phyloP scores from a whole-genome alignment of 2,329 filamentous ascomycete genomes.

The Colletotrichum costaricense region DNA sequence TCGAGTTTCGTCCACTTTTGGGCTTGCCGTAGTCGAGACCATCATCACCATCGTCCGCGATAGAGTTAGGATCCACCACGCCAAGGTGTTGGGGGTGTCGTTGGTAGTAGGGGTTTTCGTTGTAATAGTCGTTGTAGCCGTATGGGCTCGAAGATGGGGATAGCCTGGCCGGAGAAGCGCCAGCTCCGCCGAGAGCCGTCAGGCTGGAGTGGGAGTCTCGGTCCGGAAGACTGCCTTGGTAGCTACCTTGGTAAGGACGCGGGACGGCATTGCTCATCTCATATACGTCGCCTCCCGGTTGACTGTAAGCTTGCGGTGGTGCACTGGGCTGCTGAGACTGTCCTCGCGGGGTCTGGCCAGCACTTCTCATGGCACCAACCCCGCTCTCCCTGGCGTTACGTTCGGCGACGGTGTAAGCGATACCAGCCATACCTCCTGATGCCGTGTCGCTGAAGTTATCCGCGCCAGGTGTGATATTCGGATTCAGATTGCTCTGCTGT shows the following conservation, averaged over 20 bases:
- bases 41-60: constrained; percentile 90
- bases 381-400: constrained; percentile 74
- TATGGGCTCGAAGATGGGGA: constrained; percentile 63
- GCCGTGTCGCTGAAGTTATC: constrained; percentile 75
- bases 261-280: constrained; percentile 33
- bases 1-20: constrained; percentile 64
- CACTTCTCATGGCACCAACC: constrained; percentile 66
- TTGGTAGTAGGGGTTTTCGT: constrained; percentile 75
- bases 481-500: constrained; percentile 41
- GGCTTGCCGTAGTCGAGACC: constrained; percentile 68
- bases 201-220: constrained; percentile 57
- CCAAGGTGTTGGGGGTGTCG: constrained; percentile 63
- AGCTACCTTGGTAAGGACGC: constrained; percentile 17
- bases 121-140: constrained; percentile 59
- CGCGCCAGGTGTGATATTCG: constrained; percentile 68
- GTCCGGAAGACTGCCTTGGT: constrained; percentile 38
- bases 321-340: constrained; percentile 39
- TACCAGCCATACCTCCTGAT: constrained; percentile 74
- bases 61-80: constrained; percentile 80
- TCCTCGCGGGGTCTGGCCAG: constrained; percentile 42
- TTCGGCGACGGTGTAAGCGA: constrained; percentile 75
- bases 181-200: constrained; percentile 49
- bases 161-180: constrained; percentile 46
- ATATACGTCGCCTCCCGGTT: constrained; percentile 39
- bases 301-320: constrained; percentile 35